Conservation (phyloP, 768 basidiomycete species). For the Cystofilobasidium ferigula region DNA sequence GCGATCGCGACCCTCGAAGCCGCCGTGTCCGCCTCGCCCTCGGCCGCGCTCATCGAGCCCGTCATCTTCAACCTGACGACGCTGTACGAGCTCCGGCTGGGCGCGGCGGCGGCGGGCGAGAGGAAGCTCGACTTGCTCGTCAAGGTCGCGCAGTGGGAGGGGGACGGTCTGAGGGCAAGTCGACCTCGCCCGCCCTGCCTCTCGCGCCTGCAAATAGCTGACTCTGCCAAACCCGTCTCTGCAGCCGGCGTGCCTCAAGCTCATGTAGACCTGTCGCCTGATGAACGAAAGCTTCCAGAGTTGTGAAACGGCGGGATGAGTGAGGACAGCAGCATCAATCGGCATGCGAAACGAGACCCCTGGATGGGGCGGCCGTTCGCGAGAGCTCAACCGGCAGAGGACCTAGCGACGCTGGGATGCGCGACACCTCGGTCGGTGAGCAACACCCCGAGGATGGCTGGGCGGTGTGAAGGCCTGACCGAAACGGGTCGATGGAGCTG, state of each 20-base stretch:
- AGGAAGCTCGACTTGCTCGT: constrained; percentile 21
- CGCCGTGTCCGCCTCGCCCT: constrained; percentile 1
- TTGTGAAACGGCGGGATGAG: too few relatives aligned
- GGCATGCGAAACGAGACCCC: too few relatives aligned
- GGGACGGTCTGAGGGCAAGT: constrained; percentile 19
- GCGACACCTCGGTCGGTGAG: too few relatives aligned
- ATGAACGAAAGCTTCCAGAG: too few relatives aligned
- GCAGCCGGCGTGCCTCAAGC: constrained; percentile 24
- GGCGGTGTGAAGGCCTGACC: too few relatives aligned
- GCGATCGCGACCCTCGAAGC: constrained; percentile 16
- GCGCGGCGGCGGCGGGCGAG: background rate
- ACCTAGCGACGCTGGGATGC: too few relatives aligned
- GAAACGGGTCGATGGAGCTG: too few relatives aligned
- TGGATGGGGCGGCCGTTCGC: too few relatives aligned
- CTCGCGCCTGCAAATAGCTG: too few relatives aligned
- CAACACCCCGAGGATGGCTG: too few relatives aligned
- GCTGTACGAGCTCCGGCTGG: constrained; percentile 21
- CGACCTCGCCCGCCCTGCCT: background rate
- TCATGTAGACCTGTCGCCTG: constrained; percentile 3
- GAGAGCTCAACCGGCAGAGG: too few relatives aligned
- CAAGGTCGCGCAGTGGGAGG: constrained; percentile 9
- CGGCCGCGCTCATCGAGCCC: constrained; percentile 15
- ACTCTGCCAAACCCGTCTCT: background rate
- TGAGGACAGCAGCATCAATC: too few relatives aligned
- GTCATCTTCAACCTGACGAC: constrained; percentile 25